These are phyloP conservation scores for Calonectria pseudoreteaudii DNA, from an alignment of 2,329 filamentous ascomycete genomes.

Conservation along the genomic window DNA sequence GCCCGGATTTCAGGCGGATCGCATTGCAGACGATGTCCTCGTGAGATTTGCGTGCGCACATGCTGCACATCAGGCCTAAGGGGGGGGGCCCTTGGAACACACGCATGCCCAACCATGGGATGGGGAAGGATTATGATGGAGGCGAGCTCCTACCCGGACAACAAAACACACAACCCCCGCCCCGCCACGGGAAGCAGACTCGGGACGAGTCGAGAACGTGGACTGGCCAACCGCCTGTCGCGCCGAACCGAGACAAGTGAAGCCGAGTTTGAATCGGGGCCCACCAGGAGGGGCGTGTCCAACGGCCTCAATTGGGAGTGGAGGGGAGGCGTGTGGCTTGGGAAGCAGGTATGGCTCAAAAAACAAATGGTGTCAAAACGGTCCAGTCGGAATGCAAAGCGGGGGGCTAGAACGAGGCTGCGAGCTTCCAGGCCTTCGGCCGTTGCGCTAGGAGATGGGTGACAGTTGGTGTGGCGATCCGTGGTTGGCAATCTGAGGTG, in stretches of 20 bases:
- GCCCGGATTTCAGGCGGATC: not conserved
- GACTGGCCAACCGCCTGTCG: slow-evolving; percentile 17
- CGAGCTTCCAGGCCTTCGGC: slow-evolving; percentile 24
- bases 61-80: not conserved
- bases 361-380: not conserved
- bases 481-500: slow-evolving; percentile 1
- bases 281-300: slow-evolving; percentile 8
- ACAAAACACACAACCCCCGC: slow-evolving; percentile 6
- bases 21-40: not conserved
- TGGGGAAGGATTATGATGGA: slow-evolving; percentile 1
- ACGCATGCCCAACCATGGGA: slow-evolving; percentile 3
- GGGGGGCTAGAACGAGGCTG: slow-evolving; percentile 28
- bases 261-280: slow-evolving; percentile 7
- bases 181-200: slow-evolving; percentile 6
- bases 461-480: slow-evolving; percentile 1
- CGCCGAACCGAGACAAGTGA: slow-evolving; percentile 19
- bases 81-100: not conserved
- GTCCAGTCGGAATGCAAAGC: not conserved
- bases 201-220: slow-evolving; percentile 12
- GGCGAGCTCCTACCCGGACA: not conserved
- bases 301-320: not conserved
- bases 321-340: not conserved
- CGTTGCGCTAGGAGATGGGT: slow-evolving; percentile 10
- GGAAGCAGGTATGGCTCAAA: not conserved
- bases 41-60: not conserved